Percentiles rank a stretch among this genome's conserved stretches.
phyloP scores from a whole-genome alignment of 176 grass and related monocot species.

The Metroxylon sagu region DNA sequence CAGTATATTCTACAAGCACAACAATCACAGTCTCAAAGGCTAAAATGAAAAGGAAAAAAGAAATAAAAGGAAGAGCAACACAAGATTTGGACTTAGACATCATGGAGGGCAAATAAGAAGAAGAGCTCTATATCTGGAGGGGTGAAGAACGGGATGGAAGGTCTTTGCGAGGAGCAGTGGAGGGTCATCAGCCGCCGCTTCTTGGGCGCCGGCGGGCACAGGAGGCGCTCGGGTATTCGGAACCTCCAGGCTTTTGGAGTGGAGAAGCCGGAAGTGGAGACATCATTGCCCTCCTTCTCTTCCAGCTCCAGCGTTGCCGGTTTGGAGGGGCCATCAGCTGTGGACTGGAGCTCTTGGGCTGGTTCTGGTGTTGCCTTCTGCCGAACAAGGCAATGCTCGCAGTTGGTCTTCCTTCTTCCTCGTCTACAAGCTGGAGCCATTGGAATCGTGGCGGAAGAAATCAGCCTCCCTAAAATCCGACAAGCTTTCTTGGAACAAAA shows the following conservation, averaged over 20 bases:
- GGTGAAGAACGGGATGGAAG: conserved; percentile 7
- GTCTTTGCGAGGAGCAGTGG: background rate
- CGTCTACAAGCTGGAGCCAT: too few species aligned
- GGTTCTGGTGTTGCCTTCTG: background rate
- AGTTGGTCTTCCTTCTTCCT: too few species aligned
- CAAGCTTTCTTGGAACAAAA: too few species aligned
- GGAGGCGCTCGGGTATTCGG: conserved; percentile 7
- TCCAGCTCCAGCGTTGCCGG: background rate
- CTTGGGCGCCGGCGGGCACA: conserved; percentile 13
- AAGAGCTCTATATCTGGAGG: conserved; percentile 18
- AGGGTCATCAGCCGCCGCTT: background rate
- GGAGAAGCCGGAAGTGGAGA: background rate
- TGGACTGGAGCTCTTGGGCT: background rate
- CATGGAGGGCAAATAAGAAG: conserved; percentile 5
- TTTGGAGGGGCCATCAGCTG: conserved; percentile 1
- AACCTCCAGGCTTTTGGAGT: conserved; percentile 10
- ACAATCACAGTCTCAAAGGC: background rate
- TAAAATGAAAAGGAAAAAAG: too few species aligned
- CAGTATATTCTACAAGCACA: conserved; percentile 2
- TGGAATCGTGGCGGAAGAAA: too few species aligned
- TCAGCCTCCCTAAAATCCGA: too few species aligned
- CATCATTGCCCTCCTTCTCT: background rate
- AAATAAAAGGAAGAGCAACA: too few species aligned
- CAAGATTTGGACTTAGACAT: too few species aligned
- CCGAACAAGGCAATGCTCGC: conserved; percentile 49